Base-by-base conservation (phyloP, 106 monocot species). In the Allium sativum region DNA sequence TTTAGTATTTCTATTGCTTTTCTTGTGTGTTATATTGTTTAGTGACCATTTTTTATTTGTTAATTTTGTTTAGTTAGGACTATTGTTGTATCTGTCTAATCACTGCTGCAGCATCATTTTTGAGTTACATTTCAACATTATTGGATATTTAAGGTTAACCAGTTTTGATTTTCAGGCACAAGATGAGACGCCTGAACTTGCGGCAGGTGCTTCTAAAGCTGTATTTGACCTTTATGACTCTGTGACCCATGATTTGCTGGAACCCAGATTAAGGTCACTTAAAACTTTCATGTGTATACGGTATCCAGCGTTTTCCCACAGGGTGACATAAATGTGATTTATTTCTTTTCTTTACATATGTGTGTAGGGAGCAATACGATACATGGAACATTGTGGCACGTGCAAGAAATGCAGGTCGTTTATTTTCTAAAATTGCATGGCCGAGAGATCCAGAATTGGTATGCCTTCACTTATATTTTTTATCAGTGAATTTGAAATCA, bases 351-450 rank as follows among this genome's bases (percentile, higher is more conserved):
- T 11, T 31, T 31, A 31, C 5, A 5, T 31, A 5, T 5, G 31
- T 31, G 31, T 31, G 31, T 59, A 98, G 98, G 63, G 98, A 98
- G 56, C 80, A 88, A 72, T 85, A 92, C 71, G 98, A 85, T 83
- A 83, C 84, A 16, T 92, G 90, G 90, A 76, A 91, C 58, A 81
- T 92, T 72, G 70, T 98, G 64, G 80, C 80, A 40, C 82, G 76
- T 63, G 91, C 98, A 54, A 79, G 84, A 75, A 78, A 85, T 59
- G 88, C 85, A 62, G 85, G 92, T 11, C 82, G 92, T 8, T 82
- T 98, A 13, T 98, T 98, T 65, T 80, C 79, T 52, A 82, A 62
- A 53, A 92, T 98, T 69, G 42, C 70, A 18, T 98, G 98, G 98
- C 98, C 98, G 1, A 82, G 67, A 18, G 82, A 92, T 47, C 74